Percentiles rank a stretch among this genome's conserved stretches.
phyloP scores from a whole-genome alignment of 805 yeast species.

The Sugiyamaella americana region DNA sequence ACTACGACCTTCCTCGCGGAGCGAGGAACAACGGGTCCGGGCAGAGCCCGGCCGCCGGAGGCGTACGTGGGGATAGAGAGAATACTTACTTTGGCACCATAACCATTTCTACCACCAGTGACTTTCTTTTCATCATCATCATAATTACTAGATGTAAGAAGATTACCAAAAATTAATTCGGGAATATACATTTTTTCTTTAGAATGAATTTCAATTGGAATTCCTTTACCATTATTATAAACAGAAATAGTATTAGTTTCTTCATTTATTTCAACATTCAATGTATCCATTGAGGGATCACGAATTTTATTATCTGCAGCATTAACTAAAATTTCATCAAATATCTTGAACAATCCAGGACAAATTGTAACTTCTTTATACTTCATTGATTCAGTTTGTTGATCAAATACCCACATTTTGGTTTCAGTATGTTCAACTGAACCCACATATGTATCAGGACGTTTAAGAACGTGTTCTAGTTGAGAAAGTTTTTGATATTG shows the following conservation, averaged over 20 bases:
- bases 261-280: slow-evolving; percentile 74
- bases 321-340: slow-evolving; percentile 93
- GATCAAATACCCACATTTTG: slow-evolving; percentile 81
- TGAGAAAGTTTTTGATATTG: slow-evolving; percentile 93
- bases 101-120: slow-evolving; percentile 98
- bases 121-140: slow-evolving; percentile 94
- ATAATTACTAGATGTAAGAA: slow-evolving; percentile 90
- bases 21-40: not conserved
- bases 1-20: not conserved
- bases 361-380: slow-evolving; percentile 62
- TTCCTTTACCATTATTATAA: slow-evolving; percentile 90
- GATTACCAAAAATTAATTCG: slow-evolving; percentile 90
- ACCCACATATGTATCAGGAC: slow-evolving; percentile 98
- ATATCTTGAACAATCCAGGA: slow-evolving; percentile 93
- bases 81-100: slow-evolving; percentile 75
- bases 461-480: slow-evolving; percentile 88
- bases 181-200: slow-evolving; percentile 93
- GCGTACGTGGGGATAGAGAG: not conserved
- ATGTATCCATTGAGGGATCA: slow-evolving; percentile 81
- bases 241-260: slow-evolving; percentile 72
- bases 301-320: slow-evolving; percentile 98
- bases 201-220: slow-evolving; percentile 85
- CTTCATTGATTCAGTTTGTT: slow-evolving; percentile 53
- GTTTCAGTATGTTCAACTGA: slow-evolving; percentile 78
- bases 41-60: not conserved